Percentiles rank a stretch among this genome's conserved stretches.
phyloP scores from a whole-genome alignment of 441 rosid species.

The Adansonia rubrostipa region DNA sequence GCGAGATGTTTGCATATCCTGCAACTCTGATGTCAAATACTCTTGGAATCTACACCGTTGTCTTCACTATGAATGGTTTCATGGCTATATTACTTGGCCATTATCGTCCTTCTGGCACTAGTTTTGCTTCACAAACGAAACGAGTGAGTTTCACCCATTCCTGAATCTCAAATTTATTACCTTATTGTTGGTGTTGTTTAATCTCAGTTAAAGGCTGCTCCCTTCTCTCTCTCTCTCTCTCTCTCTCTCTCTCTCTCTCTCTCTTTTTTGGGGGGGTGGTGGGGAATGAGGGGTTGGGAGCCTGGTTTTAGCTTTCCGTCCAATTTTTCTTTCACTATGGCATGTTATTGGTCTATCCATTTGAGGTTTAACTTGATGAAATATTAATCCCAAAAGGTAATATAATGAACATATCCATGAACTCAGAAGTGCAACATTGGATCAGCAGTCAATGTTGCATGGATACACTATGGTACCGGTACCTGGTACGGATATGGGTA shows the following conservation, averaged over 20 bases:
- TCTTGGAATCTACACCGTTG: slow-evolving; percentile 92
- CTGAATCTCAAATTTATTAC: slow-evolving; percentile 1
- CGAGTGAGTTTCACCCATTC: slow-evolving; percentile 46
- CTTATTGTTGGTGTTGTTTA: background rate
- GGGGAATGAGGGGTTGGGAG: background rate
- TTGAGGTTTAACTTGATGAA: background rate
- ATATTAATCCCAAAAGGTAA: background rate
- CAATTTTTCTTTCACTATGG: background rate
- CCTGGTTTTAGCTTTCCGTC: background rate
- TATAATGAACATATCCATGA: background rate
- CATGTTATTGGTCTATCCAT: background rate
- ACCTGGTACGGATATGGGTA: no score
- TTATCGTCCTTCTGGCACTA: slow-evolving; percentile 95
- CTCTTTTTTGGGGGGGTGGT: background rate
- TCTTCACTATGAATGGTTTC: slow-evolving; percentile 95
- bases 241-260: no score
- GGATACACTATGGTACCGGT: no score
- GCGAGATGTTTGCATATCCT: slow-evolving; percentile 99
- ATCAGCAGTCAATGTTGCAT: no score
- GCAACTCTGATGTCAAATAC: slow-evolving; percentile 99
- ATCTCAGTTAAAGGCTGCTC: background rate
- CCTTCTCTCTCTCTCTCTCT: background rate
- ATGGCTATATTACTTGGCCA: slow-evolving; percentile 92
- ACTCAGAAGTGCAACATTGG: background rate
- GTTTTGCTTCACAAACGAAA: slow-evolving; percentile 93